A percentile compares a stretch with the other conserved stretches of the same genome.
Evolutionary conservation across 1,284 basidiomycete species (phyloP).

Genomic region (Irpex sp.): DNA sequence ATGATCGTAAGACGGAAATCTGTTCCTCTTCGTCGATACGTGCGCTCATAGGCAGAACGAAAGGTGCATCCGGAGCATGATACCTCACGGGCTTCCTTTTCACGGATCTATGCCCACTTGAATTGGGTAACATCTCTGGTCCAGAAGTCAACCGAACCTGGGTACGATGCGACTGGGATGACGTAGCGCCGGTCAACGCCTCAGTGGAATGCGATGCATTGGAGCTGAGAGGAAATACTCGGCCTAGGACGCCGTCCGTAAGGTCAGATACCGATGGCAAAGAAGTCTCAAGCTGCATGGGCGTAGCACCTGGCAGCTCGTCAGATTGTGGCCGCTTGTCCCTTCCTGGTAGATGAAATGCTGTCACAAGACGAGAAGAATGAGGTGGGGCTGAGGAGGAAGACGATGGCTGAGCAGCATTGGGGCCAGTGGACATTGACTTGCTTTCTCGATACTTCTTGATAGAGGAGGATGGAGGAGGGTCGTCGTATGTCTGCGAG

Average conservation of each 20-base stretch:
- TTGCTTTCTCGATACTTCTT: constrained; percentile 27
- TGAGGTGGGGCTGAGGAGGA: not conserved
- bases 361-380: not conserved
- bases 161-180: constrained; percentile 23
- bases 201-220: constrained; percentile 21
- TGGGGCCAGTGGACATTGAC: constrained; percentile 11
- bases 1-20: not conserved
- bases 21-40: not conserved
- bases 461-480: constrained; percentile 37
- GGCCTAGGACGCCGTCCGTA: constrained; percentile 25
- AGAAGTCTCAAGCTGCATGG: constrained; percentile 5
- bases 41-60: not conserved
- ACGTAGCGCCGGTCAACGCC: constrained; percentile 12
- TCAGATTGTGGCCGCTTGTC: not conserved
- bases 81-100: constrained; percentile 11
- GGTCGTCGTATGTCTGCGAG: constrained; percentile 36
- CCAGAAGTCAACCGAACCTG: constrained; percentile 1
- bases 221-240: constrained; percentile 20
- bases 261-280: constrained; percentile 11
- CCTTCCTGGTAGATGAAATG: not conserved
- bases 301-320: not conserved
- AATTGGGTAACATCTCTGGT: not conserved
- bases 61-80: not conserved
- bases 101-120: constrained; percentile 8
- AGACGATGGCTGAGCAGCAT: not conserved